Evolutionary conservation across 805 yeast species (phyloP), one percentile per base, ranked within the genome.

Genomic region (Hanseniaspora clermontiae): DNA sequence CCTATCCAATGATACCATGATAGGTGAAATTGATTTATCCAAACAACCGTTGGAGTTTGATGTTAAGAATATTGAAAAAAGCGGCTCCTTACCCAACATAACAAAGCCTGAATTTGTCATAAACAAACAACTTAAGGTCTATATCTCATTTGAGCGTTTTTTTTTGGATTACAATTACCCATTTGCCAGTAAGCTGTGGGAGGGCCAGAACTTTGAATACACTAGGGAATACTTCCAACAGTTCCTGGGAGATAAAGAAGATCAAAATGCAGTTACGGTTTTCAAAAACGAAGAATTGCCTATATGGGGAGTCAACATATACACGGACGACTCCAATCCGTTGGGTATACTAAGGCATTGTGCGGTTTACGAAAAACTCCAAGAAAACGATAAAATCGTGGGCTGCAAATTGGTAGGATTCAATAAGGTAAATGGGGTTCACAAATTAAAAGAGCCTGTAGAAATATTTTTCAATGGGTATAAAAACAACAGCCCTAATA

Each of bases 311-410:
- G 78, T 90, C 1, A 95, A 90, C 46, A 74, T 93, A 0, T 93
- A 91, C 68, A 87, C 97, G 0, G 97, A 93, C 68, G 98, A 91
- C 67, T 84, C 95, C 0, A 96, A 91, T 67, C 71, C 90, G 1
- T 74, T 91, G 39, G 74, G 86, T 5, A 84, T 82, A 0, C 70
- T 91, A 52, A 77, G 80, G 60, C 97, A 93, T 63, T 72, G 81
- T 59, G 96, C 96, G 0, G 69, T 83, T 48, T 73, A 82, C 57
- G 67, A 76, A 54, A 66, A 74, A 12, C 66, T 62, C 17, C 65
- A 66, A 36, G 59, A 60, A 8, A 62, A 67, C 10, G 63, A 64
- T 14, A 64, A 63, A 3, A 63, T 7, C 58, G 27, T 64, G 7
- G 61, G 66, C 1, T 70, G 73, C 55, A 51, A 36, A 5, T 62